phyloP scores from a whole-genome alignment of 345 rosid genomes.

The Eucalyptus regnans region DNA sequence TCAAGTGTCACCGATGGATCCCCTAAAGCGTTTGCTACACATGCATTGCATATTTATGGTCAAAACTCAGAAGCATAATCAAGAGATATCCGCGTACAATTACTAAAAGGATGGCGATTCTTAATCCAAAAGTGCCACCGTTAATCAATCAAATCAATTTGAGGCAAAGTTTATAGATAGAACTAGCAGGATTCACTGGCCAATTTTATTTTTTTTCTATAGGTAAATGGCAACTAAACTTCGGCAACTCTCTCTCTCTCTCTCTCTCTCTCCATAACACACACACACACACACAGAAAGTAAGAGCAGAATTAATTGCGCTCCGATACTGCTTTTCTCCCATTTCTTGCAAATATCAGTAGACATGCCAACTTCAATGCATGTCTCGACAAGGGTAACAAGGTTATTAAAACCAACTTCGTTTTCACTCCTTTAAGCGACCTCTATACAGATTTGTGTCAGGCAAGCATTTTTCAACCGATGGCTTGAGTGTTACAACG shows the following conservation, averaged over 20 bases:
- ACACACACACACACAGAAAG: not conserved
- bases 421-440: not conserved
- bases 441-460: not conserved
- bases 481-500: not conserved
- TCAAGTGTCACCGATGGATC: constrained; percentile 73
- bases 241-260: not conserved
- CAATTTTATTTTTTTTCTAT: not conserved
- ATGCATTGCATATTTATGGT: not conserved
- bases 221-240: not conserved
- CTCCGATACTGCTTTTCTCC: not conserved
- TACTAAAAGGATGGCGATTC: not conserved
- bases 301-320: not conserved
- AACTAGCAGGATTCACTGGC: not conserved
- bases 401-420: not conserved
- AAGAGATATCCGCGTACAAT: not conserved
- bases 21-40: constrained; percentile 72
- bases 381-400: not conserved
- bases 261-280: not conserved
- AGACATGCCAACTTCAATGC: not conserved
- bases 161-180: not conserved
- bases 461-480: not conserved
- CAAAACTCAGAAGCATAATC: not conserved
- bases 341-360: not conserved
- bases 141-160: not conserved
- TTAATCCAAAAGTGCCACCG: not conserved